These are phyloP conservation scores for Rhizopogon roseolus DNA, from an alignment of 768 basidiomycete genomes.

Conservation along the genomic window DNA sequence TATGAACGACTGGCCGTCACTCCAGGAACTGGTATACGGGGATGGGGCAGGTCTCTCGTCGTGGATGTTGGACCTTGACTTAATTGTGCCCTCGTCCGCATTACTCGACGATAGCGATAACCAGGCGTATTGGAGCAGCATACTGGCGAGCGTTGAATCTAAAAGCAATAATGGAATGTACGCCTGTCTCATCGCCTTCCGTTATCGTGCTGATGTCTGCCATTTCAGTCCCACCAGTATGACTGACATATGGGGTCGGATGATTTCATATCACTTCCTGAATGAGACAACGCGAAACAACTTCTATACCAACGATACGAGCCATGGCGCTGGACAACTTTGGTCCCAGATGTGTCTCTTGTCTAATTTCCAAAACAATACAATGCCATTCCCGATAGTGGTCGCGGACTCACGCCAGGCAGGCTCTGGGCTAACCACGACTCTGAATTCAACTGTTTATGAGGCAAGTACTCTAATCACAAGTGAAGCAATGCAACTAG, in stretches of 20 bases:
- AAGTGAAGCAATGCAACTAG: background rate
- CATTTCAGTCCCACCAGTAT: slow-evolving; percentile 45
- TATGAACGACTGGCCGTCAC: slow-evolving; percentile 59
- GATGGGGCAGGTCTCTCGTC: slow-evolving; percentile 40
- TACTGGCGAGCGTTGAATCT: slow-evolving; percentile 50
- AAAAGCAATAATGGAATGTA: slow-evolving; percentile 53
- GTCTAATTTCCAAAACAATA: slow-evolving; percentile 43
- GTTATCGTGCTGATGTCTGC: background rate
- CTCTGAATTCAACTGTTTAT: slow-evolving; percentile 46
- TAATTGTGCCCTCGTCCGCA: slow-evolving; percentile 44
- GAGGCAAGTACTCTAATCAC: slow-evolving; percentile 38
- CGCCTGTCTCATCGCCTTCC: slow-evolving; percentile 16
- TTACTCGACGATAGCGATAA: slow-evolving; percentile 37
- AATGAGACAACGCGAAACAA: slow-evolving; percentile 56
- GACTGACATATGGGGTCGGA: slow-evolving; percentile 59
- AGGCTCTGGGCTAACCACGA: slow-evolving; percentile 37
- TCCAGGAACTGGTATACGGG: slow-evolving; percentile 57
- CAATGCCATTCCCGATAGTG: slow-evolving; percentile 66
- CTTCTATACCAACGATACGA: slow-evolving; percentile 53
- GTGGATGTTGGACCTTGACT: slow-evolving; percentile 53
- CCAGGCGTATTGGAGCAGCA: slow-evolving; percentile 48
- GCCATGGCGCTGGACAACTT: slow-evolving; percentile 70
- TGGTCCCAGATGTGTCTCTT: slow-evolving; percentile 55
- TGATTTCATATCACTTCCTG: slow-evolving; percentile 70
- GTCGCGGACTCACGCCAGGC: slow-evolving; percentile 49